phyloP scores from a whole-genome alignment of 208 protist species.

The Blechomonas ayalai region DNA sequence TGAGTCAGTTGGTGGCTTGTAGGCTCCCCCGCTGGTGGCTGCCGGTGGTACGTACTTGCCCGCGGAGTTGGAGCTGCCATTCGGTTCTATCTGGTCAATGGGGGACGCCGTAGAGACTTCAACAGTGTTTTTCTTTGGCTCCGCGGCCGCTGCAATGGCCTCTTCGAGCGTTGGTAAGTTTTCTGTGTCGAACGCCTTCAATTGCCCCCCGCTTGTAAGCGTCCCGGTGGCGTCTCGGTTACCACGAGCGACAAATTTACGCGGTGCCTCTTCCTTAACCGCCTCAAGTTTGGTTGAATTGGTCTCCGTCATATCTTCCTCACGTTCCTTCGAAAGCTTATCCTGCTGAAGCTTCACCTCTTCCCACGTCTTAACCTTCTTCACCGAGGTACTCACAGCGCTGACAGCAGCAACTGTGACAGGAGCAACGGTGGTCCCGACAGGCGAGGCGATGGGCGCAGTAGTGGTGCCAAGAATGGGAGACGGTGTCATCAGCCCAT shows the following conservation, averaged over 20 bases:
- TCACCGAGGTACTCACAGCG: slow-evolving; percentile 16
- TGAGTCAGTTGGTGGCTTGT: slow-evolving; percentile 10
- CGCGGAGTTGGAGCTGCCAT: not conserved
- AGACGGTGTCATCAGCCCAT: too few relatives aligned
- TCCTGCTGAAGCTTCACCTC: slow-evolving; percentile 9
- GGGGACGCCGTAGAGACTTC: not conserved
- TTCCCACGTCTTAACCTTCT: slow-evolving; percentile 54
- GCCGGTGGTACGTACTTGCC: slow-evolving; percentile 12
- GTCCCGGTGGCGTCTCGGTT: slow-evolving; percentile 49
- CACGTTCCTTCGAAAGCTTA: slow-evolving; percentile 4
- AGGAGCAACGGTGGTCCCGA: not conserved
- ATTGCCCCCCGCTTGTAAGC: slow-evolving; percentile 10
- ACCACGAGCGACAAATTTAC: slow-evolving; percentile 71
- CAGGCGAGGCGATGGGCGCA: not conserved
- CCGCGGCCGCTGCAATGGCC: slow-evolving; percentile 13
- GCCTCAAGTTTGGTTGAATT: not conserved
- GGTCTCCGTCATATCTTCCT: not conserved
- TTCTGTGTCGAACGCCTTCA: slow-evolving; percentile 22
- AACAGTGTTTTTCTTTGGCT: slow-evolving; percentile 19
- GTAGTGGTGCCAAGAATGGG: not conserved
- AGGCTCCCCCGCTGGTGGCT: slow-evolving; percentile 8
- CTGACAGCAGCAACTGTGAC: not conserved
- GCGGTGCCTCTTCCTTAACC: slow-evolving; percentile 13
- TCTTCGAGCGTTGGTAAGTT: slow-evolving; percentile 65
- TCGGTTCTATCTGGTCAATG: not conserved